These are phyloP conservation scores for Penicillium sp. DNA, from an alignment of 2,329 filamentous ascomycete species.

Conservation along the genomic window DNA sequence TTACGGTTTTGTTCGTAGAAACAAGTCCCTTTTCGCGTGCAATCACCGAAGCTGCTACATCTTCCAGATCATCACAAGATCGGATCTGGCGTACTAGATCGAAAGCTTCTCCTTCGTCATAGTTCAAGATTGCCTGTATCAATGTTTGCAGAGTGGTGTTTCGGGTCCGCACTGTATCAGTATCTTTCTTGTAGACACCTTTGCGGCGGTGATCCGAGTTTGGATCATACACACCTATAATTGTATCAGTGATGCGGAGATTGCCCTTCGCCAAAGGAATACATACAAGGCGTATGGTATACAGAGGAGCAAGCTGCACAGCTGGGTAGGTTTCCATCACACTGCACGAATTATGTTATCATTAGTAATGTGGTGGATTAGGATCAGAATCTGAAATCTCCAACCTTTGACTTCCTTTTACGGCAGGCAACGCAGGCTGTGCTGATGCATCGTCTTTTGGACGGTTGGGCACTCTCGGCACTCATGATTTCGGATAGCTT, in stretches of 20 bases:
- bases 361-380: conserved; percentile 3
- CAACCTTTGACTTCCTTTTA: conserved; percentile 70
- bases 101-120: conserved; percentile 79
- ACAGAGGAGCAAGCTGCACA: conserved; percentile 96
- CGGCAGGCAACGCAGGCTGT: conserved; percentile 82
- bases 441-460: conserved; percentile 74
- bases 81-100: conserved; percentile 82
- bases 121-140: conserved; percentile 88
- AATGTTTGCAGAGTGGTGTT: conserved; percentile 89
- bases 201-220: conserved; percentile 95
- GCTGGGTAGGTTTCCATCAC: conserved; percentile 85
- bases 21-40: conserved; percentile 52
- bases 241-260: conserved; percentile 12
- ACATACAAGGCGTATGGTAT: conserved; percentile 57
- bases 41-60: conserved; percentile 60
- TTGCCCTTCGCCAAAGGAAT: neutral
- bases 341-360: conserved; percentile 46
- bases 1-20: conserved; percentile 35
- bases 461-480: conserved; percentile 31
- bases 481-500: conserved; percentile 28
- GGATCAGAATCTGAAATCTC: neutral
- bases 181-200: conserved; percentile 93
- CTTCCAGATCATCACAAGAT: conserved; percentile 73
- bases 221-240: conserved; percentile 86
- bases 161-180: conserved; percentile 80